A percentile compares a stretch with the other conserved stretches of the same genome.
Evolutionary conservation across 1,284 basidiomycete genomes (phyloP).

Genomic region (Termitomyces sp.): DNA sequence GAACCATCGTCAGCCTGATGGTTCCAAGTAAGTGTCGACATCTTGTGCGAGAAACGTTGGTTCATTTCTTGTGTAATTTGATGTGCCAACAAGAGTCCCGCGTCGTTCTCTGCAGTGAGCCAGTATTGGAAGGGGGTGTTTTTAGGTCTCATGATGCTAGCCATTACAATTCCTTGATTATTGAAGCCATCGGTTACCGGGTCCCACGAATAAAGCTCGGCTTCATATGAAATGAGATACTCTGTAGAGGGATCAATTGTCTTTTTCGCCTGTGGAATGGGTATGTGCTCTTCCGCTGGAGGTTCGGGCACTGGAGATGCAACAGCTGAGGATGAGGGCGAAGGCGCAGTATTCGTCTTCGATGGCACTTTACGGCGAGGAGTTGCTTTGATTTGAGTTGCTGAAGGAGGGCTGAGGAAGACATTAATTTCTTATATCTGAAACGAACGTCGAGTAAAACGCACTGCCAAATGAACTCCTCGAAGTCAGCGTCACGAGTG

Average conservation of each 20-base stretch:
- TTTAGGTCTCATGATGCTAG: constrained; percentile 58
- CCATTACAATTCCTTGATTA: constrained; percentile 68
- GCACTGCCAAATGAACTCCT: constrained; percentile 76
- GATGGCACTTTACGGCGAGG: constrained; percentile 28
- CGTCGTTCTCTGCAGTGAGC: constrained; percentile 53
- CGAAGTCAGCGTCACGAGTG: constrained; percentile 62
- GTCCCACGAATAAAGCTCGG: constrained; percentile 74
- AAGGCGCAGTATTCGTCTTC: constrained; percentile 18
- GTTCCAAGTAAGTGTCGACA: constrained; percentile 83
- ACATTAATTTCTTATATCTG: not conserved
- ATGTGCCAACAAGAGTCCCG: constrained; percentile 55
- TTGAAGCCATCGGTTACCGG: constrained; percentile 64
- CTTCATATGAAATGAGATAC: constrained; percentile 40
- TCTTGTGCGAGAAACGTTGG: constrained; percentile 59
- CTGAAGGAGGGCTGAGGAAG: constrained; percentile 22
- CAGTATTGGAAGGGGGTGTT: constrained; percentile 53
- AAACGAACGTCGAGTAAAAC: constrained; percentile 20
- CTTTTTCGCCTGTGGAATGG: constrained; percentile 1
- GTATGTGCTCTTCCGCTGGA: constrained; percentile 13
- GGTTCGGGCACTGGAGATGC: constrained; percentile 9
- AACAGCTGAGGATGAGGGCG: constrained; percentile 5
- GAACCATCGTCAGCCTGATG: constrained; percentile 55
- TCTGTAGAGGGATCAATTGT: constrained; percentile 23
- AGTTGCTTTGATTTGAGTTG: constrained; percentile 23
- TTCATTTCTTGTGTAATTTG: constrained; percentile 70